phyloP scores from a whole-genome alignment of 148 eudicot species.

The Silene conica region DNA sequence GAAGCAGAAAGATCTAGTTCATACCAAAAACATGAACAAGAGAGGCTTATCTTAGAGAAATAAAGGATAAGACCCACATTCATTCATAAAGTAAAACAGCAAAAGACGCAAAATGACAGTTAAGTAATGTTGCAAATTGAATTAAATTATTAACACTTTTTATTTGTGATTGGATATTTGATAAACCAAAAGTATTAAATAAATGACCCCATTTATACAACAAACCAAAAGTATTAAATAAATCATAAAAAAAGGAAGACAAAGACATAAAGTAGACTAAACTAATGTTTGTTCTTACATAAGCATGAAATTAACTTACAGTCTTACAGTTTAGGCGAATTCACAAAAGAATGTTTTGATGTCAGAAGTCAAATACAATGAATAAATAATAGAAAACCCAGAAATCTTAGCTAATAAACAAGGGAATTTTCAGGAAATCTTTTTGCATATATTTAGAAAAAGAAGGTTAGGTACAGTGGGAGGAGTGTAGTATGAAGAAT shows the following conservation, averaged over 20 bases:
- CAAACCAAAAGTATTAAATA: not conserved
- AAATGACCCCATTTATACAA: conserved; percentile 21
- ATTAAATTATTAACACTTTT: conserved; percentile 15
- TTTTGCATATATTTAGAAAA: not conserved
- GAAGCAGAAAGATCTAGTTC: conserved; percentile 5
- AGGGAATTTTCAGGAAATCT: conserved; percentile 18
- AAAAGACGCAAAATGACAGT: conserved; percentile 25
- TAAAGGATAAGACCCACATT: conserved; percentile 27
- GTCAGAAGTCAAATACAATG: not conserved
- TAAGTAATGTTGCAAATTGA: conserved; percentile 14
- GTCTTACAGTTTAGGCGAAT: conserved; percentile 8
- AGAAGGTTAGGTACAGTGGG: not conserved
- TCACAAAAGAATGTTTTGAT: not conserved
- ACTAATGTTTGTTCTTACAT: not conserved
- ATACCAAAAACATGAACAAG: conserved; percentile 8
- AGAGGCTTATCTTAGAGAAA: conserved; percentile 17
- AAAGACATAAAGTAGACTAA: not conserved
- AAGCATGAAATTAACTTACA: conserved; percentile 11
- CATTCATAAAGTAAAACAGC: conserved; percentile 26
- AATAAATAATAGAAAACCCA: conserved; percentile 9
- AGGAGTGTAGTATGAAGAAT: not conserved
- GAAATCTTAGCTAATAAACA: not conserved
- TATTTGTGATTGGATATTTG: conserved; percentile 15
- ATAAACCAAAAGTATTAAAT: no score
- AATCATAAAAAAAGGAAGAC: not conserved